Evolutionary conservation across 2,329 filamentous ascomycete species (phyloP).

Genomic region (Macroventuria anomochaeta): DNA sequence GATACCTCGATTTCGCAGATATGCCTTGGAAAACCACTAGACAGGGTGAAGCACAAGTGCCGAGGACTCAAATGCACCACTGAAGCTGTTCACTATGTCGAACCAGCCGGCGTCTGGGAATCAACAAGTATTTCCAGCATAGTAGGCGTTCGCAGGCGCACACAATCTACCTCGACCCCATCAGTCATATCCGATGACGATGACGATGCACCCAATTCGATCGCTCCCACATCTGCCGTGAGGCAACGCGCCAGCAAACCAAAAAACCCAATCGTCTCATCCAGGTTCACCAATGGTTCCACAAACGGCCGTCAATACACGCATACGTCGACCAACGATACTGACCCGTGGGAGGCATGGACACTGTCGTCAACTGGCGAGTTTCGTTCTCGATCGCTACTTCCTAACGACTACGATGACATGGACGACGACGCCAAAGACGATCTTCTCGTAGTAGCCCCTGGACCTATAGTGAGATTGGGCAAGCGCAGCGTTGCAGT

Average conservation of each 20-base stretch:
- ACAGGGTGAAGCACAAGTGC: slow-evolving; percentile 40
- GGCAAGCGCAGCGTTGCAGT: slow-evolving; percentile 72
- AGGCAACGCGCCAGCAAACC: slow-evolving; percentile 35
- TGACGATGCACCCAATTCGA: slow-evolving; percentile 19
- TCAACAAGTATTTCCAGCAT: slow-evolving; percentile 66
- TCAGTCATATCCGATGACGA: slow-evolving; percentile 39
- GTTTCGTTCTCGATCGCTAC: slow-evolving; percentile 50
- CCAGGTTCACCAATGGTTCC: slow-evolving; percentile 3
- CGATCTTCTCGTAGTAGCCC: slow-evolving; percentile 68
- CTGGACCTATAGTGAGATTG: slow-evolving; percentile 69
- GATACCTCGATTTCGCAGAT: slow-evolving; percentile 61
- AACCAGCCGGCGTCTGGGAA: slow-evolving; percentile 71
- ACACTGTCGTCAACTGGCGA: slow-evolving; percentile 57
- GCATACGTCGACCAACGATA: slow-evolving; percentile 21
- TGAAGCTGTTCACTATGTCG: slow-evolving; percentile 61
- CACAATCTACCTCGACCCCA: slow-evolving; percentile 35
- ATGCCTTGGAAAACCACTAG: slow-evolving; percentile 59
- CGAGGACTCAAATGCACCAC: slow-evolving; percentile 51
- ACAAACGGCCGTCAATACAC: slow-evolving; percentile 13
- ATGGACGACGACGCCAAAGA: slow-evolving; percentile 37
- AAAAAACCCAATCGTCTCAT: slow-evolving; percentile 13
- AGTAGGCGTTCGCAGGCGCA: slow-evolving; percentile 65
- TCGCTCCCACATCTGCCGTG: slow-evolving; percentile 31
- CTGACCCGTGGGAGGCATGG: slow-evolving; percentile 62
- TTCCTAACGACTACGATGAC: slow-evolving; percentile 25